Evolutionary conservation across 179 eudicot genomes (phyloP).

Genomic region (Camellia oleifera): DNA sequence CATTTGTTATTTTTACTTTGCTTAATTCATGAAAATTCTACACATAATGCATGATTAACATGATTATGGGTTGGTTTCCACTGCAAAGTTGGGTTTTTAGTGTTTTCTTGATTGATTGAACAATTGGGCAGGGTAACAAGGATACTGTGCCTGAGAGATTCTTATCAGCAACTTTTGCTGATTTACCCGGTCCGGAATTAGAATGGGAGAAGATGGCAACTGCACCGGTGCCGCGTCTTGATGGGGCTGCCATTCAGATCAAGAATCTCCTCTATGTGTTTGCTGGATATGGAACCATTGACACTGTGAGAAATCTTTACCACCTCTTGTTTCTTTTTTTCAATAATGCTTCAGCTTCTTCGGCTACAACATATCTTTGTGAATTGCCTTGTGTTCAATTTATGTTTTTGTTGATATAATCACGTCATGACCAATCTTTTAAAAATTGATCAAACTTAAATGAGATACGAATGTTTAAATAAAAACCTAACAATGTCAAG

Average conservation of each 20-base stretch:
- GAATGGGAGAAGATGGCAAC: constrained; percentile 85
- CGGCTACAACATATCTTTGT: background rate
- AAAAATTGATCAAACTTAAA: background rate
- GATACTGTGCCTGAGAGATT: constrained; percentile 24
- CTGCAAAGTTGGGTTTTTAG: background rate
- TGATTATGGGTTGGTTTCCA: background rate
- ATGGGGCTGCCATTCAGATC: constrained; percentile 94
- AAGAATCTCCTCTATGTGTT: constrained; percentile 79
- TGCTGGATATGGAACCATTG: constrained; percentile 93
- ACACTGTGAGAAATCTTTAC: constrained; percentile 52
- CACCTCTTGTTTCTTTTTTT: background rate
- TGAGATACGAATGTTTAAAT: background rate
- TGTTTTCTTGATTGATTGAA: background rate
- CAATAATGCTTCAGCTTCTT: background rate
- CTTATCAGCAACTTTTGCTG: constrained; percentile 91
- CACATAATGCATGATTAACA: too few relatives aligned
- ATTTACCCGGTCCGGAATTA: constrained; percentile 71
- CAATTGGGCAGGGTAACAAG: constrained; percentile 17
- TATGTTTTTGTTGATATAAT: background rate
- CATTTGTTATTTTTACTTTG: background rate
- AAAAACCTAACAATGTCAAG: background rate
- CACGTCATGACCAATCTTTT: background rate
- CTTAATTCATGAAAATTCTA: background rate
- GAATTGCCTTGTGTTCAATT: background rate
- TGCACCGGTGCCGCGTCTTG: constrained; percentile 85